These are phyloP conservation scores for Tranzscheliella williamsii DNA, from an alignment of 1,284 basidiomycete genomes.

Conservation along the genomic window DNA sequence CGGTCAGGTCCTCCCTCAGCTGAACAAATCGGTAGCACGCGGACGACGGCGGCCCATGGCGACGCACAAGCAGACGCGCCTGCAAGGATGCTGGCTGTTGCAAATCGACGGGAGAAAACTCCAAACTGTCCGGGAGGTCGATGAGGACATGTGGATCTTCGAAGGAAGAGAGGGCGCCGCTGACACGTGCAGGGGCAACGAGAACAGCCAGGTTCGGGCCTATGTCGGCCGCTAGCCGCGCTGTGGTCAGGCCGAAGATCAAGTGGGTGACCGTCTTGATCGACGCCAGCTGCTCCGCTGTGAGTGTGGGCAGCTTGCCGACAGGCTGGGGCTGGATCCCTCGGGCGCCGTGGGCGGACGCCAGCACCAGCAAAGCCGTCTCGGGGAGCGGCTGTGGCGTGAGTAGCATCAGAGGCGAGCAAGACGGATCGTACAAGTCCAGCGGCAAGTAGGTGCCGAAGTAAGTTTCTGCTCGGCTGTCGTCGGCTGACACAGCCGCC, in stretches of 20 bases:
- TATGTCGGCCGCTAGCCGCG: no score
- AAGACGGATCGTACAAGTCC: slow-evolving; percentile 2
- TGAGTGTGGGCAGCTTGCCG: neutral
- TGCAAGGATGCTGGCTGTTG: no score
- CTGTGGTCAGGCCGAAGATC: no score
- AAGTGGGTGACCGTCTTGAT: neutral
- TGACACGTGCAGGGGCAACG: neutral
- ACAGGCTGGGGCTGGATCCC: no score
- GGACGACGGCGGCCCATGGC: neutral
- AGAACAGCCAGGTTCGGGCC: no score
- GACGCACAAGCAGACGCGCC: neutral
- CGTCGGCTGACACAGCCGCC: no score
- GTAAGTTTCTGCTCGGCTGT: neutral
- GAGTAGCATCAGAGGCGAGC: slow-evolving; percentile 16
- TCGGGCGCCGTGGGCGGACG: no score
- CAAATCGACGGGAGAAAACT: no score
- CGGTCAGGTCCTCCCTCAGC: neutral
- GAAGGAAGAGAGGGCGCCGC: no score
- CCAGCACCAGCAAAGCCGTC: slow-evolving; percentile 12
- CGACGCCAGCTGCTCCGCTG: neutral
- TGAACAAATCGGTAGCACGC: neutral
- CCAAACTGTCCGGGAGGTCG: no score
- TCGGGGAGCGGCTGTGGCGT: slow-evolving; percentile 5
- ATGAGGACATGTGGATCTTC: no score
- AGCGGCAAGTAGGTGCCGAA: slow-evolving; percentile 16